A percentile compares a stretch with the other conserved stretches of the same genome.
phyloP scores from a whole-genome alignment of 2,329 filamentous ascomycete species.

The Clonostachys rosea region DNA sequence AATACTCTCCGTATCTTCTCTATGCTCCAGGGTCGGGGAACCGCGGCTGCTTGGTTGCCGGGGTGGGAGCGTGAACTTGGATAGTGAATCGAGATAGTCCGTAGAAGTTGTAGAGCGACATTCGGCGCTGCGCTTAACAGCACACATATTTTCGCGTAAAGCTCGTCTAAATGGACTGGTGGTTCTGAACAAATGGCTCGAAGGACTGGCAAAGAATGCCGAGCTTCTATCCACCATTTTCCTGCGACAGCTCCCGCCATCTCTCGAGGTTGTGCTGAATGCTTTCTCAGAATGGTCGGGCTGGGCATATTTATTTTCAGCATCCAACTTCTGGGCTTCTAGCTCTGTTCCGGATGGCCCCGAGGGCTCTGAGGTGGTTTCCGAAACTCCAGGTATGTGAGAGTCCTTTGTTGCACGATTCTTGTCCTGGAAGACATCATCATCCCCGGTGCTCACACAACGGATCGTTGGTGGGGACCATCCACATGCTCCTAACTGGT shows the following conservation, averaged over 20 bases:
- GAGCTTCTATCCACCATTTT: slow-evolving; percentile 26
- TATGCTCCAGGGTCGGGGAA: slow-evolving; percentile 29
- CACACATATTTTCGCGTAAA: slow-evolving; percentile 39
- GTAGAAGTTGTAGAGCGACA: not conserved
- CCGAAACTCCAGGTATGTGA: not conserved
- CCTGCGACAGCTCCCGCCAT: not conserved
- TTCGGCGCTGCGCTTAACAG: slow-evolving; percentile 14
- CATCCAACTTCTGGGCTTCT: too few relatives aligned
- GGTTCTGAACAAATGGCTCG: slow-evolving; percentile 46
- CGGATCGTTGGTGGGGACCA: slow-evolving; percentile 22
- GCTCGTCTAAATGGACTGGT: slow-evolving; percentile 51
- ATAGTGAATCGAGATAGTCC: slow-evolving; percentile 32
- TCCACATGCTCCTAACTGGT: slow-evolving; percentile 2
- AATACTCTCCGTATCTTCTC: slow-evolving; percentile 40
- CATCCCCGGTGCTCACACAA: slow-evolving; percentile 22
- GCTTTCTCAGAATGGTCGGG: not conserved
- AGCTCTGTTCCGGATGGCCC: not conserved
- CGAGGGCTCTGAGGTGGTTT: not conserved
- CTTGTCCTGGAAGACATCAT: slow-evolving; percentile 21
- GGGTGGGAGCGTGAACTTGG: slow-evolving; percentile 29
- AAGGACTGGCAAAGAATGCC: slow-evolving; percentile 46
- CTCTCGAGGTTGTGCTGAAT: not conserved
- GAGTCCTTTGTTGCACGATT: not conserved
- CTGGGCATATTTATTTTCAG: too few relatives aligned
- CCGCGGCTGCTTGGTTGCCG: slow-evolving; percentile 30